Base-by-base conservation (phyloP, 2,329 filamentous ascomycete species). In the Gremmenia infestans region DNA sequence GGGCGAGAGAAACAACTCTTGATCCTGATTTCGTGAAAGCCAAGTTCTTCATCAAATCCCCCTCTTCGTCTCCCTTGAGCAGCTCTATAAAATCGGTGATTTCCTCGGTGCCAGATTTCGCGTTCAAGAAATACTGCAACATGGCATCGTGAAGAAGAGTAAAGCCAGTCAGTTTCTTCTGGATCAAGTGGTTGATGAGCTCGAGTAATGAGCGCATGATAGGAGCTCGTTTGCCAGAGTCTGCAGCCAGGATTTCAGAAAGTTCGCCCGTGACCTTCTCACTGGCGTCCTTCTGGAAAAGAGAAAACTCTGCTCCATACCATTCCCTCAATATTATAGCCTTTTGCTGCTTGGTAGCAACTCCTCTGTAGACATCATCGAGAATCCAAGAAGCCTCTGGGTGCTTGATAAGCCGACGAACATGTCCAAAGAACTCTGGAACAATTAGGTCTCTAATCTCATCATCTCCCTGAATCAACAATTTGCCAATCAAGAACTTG, bases 91-190 rank as follows among this genome's bases (percentile, higher is more conserved):
- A 97, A 65, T 96, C 91, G 35, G 79, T 88, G 43, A 90, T 86
- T 71, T 97, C 93, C 56, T 89, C 85, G 46, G 86, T 89, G 3
- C 88, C 91, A 4, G 82, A 77, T 62, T 88, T 86, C 48, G 86
- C 84, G 66, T 88, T 93, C 52, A 91, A 76, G 74, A 93, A 97
- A 73, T 97, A 99, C 71, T 99, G 93, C 57, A 97, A 78, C 92
- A 99, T 96, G 50, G 94, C 94, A 68, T 97, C 94, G 72, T 99
- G 95, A 19, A 99, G 82, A 81, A 99, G 95, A 2, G 93, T 97
- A 74, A 99, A 97, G 9, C 91, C 93, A 0, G 91, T 95, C 75
- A 94, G 86, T 75, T 94, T 94, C 82, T 99, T 99, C 74, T 99
- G 92, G 48, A 97, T 82, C 43, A 99, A 81, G 60, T 88, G 85